phyloP scores from a whole-genome alignment of 2,329 filamentous ascomycete genomes.

The Chaetomiaceae sp. region DNA sequence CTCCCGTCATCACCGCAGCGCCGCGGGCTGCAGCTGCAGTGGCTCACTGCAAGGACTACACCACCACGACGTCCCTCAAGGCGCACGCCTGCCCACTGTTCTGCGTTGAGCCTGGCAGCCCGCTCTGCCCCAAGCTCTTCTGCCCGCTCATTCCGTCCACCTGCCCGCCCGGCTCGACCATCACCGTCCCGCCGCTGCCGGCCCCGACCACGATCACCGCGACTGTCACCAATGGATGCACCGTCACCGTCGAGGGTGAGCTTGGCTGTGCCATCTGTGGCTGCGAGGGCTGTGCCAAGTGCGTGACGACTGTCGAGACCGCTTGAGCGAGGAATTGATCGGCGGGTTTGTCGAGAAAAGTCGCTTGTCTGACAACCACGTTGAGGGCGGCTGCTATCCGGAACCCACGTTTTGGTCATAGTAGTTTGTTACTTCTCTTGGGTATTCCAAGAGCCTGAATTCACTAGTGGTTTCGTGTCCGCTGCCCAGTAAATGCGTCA shows the following conservation, averaged over 20 bases:
- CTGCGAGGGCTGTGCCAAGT: slow-evolving; percentile 29
- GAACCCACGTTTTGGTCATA: too few species aligned
- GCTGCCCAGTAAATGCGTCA: too few species aligned
- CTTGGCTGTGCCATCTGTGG: background rate
- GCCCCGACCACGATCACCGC: background rate
- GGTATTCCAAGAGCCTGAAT: too few species aligned
- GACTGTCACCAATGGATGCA: background rate
- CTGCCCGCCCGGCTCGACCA: background rate
- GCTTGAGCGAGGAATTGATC: too few species aligned
- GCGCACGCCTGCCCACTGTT: background rate
- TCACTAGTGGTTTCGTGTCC: too few species aligned
- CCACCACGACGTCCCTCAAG: background rate
- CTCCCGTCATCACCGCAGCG: background rate
- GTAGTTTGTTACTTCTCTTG: too few species aligned
- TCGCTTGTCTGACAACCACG: too few species aligned
- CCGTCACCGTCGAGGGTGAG: background rate
- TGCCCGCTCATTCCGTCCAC: background rate
- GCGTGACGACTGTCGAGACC: slow-evolving; percentile 18
- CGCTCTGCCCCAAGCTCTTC: background rate
- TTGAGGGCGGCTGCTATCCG: too few species aligned
- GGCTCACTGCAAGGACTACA: background rate
- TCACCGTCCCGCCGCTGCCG: background rate
- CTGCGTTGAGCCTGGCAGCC: background rate
- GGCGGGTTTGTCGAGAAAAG: too few species aligned
- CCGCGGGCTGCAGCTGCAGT: background rate